A percentile compares a stretch with the other conserved stretches of the same genome.
phyloP scores from a whole-genome alignment of 805 yeast genomes.

The Myxozyma melibiosi region DNA sequence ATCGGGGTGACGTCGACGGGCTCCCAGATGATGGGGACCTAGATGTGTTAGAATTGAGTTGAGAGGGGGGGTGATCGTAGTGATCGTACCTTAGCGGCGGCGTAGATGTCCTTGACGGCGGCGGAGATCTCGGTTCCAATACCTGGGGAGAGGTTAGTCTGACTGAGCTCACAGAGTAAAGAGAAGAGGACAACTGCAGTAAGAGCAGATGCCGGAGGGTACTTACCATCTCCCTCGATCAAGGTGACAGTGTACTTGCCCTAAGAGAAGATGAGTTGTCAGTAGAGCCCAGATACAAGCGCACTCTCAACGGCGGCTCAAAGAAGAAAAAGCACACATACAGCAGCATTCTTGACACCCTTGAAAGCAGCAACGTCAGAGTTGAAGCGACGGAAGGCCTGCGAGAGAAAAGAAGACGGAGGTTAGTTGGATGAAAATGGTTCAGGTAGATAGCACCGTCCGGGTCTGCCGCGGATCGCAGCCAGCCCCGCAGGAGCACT shows the following conservation, averaged over 20 bases:
- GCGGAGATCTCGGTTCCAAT: constrained; percentile 94
- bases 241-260: constrained; percentile 93
- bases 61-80: neutral
- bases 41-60: neutral
- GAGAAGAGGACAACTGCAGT: neutral
- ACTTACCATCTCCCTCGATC: constrained; percentile 86
- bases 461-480: neutral
- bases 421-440: neutral
- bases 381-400: constrained; percentile 21
- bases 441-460: neutral
- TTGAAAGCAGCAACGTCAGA: constrained; percentile 46
- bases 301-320: neutral
- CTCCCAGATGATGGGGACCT: constrained; percentile 95
- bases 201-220: neutral
- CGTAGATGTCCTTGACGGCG: constrained; percentile 88
- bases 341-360: constrained; percentile 45
- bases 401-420: neutral
- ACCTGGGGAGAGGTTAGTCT: constrained; percentile 44
- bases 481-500: neutral
- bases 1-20: constrained; percentile 94
- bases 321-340: constrained; percentile 18
- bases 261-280: constrained; percentile 12
- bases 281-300: neutral
- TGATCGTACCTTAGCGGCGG: constrained; percentile 73
- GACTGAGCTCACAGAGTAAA: neutral